Base-by-base conservation (phyloP, 1,284 basidiomycete genomes). In the Cryptococcus sp. region DNA sequence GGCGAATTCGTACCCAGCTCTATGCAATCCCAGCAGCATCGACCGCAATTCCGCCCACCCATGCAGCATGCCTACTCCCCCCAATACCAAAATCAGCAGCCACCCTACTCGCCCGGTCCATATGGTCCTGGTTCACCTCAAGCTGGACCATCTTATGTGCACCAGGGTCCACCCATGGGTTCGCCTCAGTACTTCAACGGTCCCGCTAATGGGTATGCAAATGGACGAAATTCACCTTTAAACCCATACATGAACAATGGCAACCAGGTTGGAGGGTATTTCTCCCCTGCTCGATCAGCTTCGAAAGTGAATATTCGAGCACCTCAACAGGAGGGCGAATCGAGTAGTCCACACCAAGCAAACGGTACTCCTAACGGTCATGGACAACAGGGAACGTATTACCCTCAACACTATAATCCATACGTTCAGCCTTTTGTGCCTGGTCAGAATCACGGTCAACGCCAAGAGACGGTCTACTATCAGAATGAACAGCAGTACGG, bases 291-390 rank as follows among this genome's bases (percentile, higher is more conserved):
- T 19, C 56, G 63, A 49, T 54, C 57, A 23, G 45, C 42, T 14
- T 55, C 55, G 31, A 67, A 66, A 44, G 57, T 71, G 2, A 49
- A 57, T 18, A 70, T 71, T 39, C 61, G 64, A 14, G 52, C 62
- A 0, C 61, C 61, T 1, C 63, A 11, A 44, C 25, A 23, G 45
- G 46, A 28, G 13, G 46, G 32, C 18, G 36, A 46, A 23, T 19
- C 21, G 41, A 14, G 21, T 22, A 43, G 19, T 24, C n/a, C 36
- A 39, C 16, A 16, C 16, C 36, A 39, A 14, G 5, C 18, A 16
- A 39, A 39, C 19, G 41, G 23, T 43, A 4, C 10, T 22, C 41
- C 4, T 22, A 40, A 40, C 37, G 28, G 45, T n/a, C 45, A 46
- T 16, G 45, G 14, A 31, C 28, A 28, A 39, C 16, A 19, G 18